These are phyloP conservation scores for Fomitopsis pinicola DNA, from an alignment of 1,284 basidiomycete species.

Conservation along the genomic window DNA sequence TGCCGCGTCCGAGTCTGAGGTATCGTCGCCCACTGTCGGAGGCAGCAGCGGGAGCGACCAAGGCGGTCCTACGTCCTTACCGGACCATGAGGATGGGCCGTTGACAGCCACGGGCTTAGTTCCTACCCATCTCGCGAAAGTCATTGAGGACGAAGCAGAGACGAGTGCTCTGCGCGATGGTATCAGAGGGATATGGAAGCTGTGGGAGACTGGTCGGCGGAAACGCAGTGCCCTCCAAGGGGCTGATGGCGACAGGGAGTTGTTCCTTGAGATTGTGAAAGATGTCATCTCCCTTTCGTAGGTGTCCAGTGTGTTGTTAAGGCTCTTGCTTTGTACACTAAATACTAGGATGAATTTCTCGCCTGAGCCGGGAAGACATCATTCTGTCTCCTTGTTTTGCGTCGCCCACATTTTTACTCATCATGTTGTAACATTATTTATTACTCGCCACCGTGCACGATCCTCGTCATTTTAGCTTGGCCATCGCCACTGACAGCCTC, in stretches of 20 bases:
- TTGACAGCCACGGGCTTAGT: neutral
- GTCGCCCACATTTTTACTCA: neutral
- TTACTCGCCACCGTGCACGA: too few species aligned
- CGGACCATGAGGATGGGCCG: constrained; percentile 1
- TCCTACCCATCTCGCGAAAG: too few species aligned
- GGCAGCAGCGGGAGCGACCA: constrained; percentile 22
- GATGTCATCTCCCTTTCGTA: constrained; percentile 14
- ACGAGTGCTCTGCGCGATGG: constrained; percentile 31
- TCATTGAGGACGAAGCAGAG: constrained; percentile 11
- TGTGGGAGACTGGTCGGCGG: constrained; percentile 41
- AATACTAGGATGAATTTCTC: too few species aligned
- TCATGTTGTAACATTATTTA: neutral
- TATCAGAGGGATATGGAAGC: constrained; percentile 44
- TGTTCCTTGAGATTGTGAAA: constrained; percentile 25
- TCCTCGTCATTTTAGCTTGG: too few species aligned
- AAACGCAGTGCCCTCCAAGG: constrained; percentile 1
- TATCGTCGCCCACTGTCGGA: constrained; percentile 19
- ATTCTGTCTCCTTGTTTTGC: neutral
- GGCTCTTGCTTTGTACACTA: constrained; percentile 7
- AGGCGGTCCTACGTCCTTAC: constrained; percentile 1
- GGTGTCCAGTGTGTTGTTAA: neutral
- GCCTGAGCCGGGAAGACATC: neutral
- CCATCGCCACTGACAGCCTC: too few species aligned
- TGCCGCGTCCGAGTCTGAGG: constrained; percentile 10
- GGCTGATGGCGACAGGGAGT: constrained; percentile 12